Evolutionary conservation across 768 basidiomycete genomes (phyloP).

Genomic region (Boletus vermiculosoides): DNA sequence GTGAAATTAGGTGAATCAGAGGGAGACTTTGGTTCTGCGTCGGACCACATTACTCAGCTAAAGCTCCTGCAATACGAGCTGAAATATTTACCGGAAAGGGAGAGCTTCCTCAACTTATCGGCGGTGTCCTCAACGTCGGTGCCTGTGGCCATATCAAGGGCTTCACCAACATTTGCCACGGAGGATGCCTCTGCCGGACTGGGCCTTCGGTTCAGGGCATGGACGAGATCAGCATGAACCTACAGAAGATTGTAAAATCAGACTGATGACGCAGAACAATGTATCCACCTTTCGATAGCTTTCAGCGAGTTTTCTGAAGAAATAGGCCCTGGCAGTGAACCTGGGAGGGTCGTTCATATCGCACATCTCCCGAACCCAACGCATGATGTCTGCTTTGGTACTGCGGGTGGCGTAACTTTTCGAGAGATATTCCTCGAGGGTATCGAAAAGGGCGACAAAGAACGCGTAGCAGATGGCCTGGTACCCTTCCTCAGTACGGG

Average conservation of each 20-base stretch:
- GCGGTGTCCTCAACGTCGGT: not conserved
- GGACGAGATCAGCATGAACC: not conserved
- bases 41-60: not conserved
- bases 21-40: not conserved
- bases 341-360: not conserved
- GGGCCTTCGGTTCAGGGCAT: not conserved
- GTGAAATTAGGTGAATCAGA: not conserved
- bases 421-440: not conserved
- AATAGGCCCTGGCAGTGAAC: not conserved
- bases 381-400: not conserved
- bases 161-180: not conserved
- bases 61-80: not conserved
- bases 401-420: not conserved
- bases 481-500: not conserved
- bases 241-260: not conserved
- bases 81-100: not conserved
- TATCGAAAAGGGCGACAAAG: conserved; percentile 5
- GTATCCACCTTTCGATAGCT: not conserved
- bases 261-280: too few species aligned
- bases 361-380: not conserved
- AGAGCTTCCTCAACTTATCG: not conserved
- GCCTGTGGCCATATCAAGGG: too few species aligned
- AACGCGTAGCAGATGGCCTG: not conserved
- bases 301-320: not conserved
- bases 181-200: not conserved